Evolutionary conservation across 2,329 filamentous ascomycete species (phyloP).

Genomic region (Alternaria ethzedia): DNA sequence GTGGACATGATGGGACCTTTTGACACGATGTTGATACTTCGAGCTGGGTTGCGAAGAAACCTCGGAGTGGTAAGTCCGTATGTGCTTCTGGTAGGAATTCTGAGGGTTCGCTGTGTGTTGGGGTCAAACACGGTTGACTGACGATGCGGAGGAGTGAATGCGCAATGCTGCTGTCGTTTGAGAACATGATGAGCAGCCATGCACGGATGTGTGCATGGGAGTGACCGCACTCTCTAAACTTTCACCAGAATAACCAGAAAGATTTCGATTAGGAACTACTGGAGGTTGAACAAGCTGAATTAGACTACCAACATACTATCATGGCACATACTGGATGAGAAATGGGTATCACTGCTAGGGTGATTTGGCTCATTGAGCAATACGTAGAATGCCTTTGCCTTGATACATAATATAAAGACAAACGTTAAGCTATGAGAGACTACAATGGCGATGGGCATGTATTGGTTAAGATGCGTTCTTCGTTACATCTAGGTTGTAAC

Average conservation of each 20-base stretch:
- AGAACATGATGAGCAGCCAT: neutral
- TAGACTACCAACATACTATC: neutral
- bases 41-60: neutral
- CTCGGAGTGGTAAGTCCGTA: too few species aligned
- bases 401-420: neutral
- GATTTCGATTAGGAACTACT: neutral
- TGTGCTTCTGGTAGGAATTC: too few species aligned
- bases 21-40: too few species aligned
- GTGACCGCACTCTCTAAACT: neutral
- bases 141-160: neutral
- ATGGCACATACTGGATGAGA: neutral
- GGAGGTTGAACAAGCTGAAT: fast-evolving
- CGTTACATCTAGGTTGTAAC: too few species aligned
- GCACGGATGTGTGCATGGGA: neutral
- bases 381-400: neutral
- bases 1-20: neutral
- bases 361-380: neutral
- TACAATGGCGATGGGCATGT: too few species aligned
- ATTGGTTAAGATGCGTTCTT: too few species aligned
- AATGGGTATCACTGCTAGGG: neutral
- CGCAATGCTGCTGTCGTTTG: neutral
- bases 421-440: neutral
- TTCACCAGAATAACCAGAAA: neutral
- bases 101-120: neutral
- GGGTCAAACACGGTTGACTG: neutral